phyloP scores from a whole-genome alignment of 2,329 filamentous ascomycete genomes.

The Beauveria brongniartii region DNA sequence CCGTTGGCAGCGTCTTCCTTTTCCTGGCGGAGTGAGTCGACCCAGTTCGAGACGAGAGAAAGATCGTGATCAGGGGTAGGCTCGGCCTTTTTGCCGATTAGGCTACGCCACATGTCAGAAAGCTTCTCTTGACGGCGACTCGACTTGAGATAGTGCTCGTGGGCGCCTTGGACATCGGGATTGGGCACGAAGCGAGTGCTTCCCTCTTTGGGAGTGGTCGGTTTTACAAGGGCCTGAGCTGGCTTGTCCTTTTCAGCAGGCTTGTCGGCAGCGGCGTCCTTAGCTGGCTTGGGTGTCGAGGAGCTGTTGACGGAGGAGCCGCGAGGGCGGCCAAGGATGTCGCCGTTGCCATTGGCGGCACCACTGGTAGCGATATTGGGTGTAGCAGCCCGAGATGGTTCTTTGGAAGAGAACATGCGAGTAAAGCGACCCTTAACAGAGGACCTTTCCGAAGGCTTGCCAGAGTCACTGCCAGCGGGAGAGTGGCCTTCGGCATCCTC shows the following conservation, averaged over 20 bases:
- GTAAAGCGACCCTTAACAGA: slow-evolving; percentile 58
- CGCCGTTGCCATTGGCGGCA: slow-evolving; percentile 14
- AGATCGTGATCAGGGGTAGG: slow-evolving; percentile 67
- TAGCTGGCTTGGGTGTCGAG: slow-evolving; percentile 33
- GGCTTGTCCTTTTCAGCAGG: slow-evolving; percentile 20
- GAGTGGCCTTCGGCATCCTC: slow-evolving; percentile 27
- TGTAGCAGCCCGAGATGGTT: slow-evolving; percentile 31
- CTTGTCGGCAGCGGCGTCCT: slow-evolving; percentile 29
- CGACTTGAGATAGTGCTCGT: slow-evolving; percentile 83
- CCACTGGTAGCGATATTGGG: slow-evolving; percentile 16
- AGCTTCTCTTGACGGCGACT: slow-evolving; percentile 92
- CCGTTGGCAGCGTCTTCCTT: slow-evolving; percentile 80
- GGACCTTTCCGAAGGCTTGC: slow-evolving; percentile 39
- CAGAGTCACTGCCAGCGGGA: slow-evolving; percentile 7
- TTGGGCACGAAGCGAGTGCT: slow-evolving; percentile 45
- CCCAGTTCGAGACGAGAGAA: slow-evolving; percentile 91
- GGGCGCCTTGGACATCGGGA: slow-evolving; percentile 53
- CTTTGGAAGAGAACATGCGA: slow-evolving; percentile 57
- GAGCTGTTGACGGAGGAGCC: slow-evolving; percentile 27
- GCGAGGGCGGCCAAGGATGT: slow-evolving; percentile 26
- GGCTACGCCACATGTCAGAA: slow-evolving; percentile 79
- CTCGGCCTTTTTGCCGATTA: slow-evolving; percentile 80
- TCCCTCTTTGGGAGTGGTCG: slow-evolving; percentile 25
- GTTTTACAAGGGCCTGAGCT: slow-evolving; percentile 19
- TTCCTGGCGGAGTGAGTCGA: slow-evolving; percentile 84